A percentile compares a stretch with the other conserved stretches of the same genome.
Conservation (phyloP, 176 grass and related monocot species). For the Carex parvula region DNA sequence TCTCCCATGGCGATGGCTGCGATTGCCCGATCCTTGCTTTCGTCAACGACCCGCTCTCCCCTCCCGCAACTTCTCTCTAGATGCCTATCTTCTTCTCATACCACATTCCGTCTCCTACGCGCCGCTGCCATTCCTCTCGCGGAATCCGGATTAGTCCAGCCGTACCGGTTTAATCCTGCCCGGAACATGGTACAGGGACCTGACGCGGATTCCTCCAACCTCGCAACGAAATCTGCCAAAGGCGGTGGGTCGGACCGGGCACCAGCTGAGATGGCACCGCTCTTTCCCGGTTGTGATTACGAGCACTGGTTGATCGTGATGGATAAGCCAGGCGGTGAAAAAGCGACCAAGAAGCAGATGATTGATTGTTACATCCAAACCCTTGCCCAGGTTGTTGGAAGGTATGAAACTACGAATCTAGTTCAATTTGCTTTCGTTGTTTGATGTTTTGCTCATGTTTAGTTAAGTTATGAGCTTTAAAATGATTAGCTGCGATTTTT, state of each 20-base stretch:
- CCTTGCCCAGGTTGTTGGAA: conserved; percentile 65
- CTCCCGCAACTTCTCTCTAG: conserved; percentile 37
- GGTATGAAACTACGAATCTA: conserved; percentile 23
- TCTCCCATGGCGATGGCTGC: conserved; percentile 39
- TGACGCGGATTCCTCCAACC: conserved; percentile 33
- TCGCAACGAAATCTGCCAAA: conserved; percentile 9
- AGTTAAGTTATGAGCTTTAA: background rate
- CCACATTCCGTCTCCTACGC: conserved; percentile 27
- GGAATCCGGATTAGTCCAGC: conserved; percentile 24
- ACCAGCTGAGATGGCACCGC: conserved; percentile 52
- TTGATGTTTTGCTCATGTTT: background rate
- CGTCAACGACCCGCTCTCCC: conserved; percentile 8
- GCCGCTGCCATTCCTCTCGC: conserved; percentile 12
- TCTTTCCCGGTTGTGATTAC: conserved; percentile 78
- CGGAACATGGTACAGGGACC: conserved; percentile 51
- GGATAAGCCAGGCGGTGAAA: conserved; percentile 65
- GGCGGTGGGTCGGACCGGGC: conserved; percentile 32
- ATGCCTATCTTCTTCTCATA: conserved; percentile 22
- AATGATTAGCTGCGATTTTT: background rate
- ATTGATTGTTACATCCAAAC: conserved; percentile 74
- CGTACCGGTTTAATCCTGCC: conserved; percentile 29
- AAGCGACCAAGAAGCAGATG: conserved; percentile 74
- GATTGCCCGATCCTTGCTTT: conserved; percentile 31
- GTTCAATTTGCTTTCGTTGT: background rate
- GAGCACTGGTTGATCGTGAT: conserved; percentile 88